Evolutionary conservation across 352 stramenopile genomes (phyloP), one percentile per base, ranked within the genome.

Genomic region (Phytophthora sojae): DNA sequence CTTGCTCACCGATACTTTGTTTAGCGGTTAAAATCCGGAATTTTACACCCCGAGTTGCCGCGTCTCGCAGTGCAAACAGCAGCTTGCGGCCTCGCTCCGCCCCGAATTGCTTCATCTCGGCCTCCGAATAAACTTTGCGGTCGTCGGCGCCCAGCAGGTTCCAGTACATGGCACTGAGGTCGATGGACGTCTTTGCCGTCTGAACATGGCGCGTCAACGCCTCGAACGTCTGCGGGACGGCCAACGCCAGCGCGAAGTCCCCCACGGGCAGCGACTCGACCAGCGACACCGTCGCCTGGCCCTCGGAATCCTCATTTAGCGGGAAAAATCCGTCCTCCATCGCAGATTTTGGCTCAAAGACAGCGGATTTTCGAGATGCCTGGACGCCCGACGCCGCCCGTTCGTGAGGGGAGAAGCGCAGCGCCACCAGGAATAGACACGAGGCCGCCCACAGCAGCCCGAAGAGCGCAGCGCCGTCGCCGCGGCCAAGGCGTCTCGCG

Each of bases 111-210:
- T 32, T 52, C 86, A 94, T 92, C 61, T 93, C 76, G 1, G 55
- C 70, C 39, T 82, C 71, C 2, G 81, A 83, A 65, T 83, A 93
- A 5, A 82, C 49, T 52, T 66, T 61, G 50, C 74, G 83, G 63
- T 95, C 88, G 14, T 83, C 82, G 37, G 76, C 58, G 6, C 85
- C 86, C 15, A 91, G 65, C 32, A 96, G 61, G 58, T 94, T 93
- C 86, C 87, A 96, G 76, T 96, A 96, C 89, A 94, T 96, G 64
- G 86, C 89, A 30, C 82, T 93, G 17, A 96, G 77, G 57, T 95
- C 82, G 54, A 96, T 89, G 7, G 79, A 81, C 54, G 23, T 56
- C 3, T 67, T 81, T 9, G 86, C 87, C 4, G 62, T 54, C 3
- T 77, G 47, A 0, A 92, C 82, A 57, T 77, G 83, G 4, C 63